phyloP scores from a whole-genome alignment of 345 rosid genomes.

The Salix udensis region DNA sequence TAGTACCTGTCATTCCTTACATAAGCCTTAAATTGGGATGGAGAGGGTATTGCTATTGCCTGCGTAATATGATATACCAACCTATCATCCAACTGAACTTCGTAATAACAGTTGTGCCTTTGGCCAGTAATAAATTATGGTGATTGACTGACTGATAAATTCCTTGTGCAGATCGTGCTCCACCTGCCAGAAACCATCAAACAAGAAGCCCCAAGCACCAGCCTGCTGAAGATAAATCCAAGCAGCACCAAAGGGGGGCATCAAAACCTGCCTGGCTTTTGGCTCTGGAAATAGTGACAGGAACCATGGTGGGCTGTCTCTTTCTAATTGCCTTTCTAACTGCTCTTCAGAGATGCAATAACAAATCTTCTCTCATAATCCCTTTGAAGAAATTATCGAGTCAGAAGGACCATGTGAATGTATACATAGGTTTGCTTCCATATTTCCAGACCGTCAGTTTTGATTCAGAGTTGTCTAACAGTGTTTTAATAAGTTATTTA shows the following conservation, averaged over 20 bases:
- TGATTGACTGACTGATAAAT: slow-evolving; percentile 8
- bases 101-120: neutral
- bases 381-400: slow-evolving; percentile 95
- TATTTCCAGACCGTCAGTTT: neutral
- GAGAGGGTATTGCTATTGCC: neutral
- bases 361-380: slow-evolving; percentile 73
- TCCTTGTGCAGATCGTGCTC: slow-evolving; percentile 39
- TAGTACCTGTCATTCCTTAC: neutral
- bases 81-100: neutral
- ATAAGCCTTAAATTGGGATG: neutral
- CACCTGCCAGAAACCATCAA: slow-evolving; percentile 44
- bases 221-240: slow-evolving; percentile 42
- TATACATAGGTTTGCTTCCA: slow-evolving; percentile 63
- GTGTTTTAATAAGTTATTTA: neutral
- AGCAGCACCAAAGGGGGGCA: slow-evolving; percentile 38
- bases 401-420: slow-evolving; percentile 63
- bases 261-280: slow-evolving; percentile 83
- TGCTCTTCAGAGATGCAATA: slow-evolving; percentile 65
- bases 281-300: slow-evolving; percentile 76
- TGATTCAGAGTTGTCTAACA: neutral
- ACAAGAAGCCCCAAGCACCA: slow-evolving; percentile 37
- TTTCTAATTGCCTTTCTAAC: slow-evolving; percentile 56
- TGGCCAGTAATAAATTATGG: neutral
- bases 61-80: neutral
- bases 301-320: slow-evolving; percentile 69